Conservation (phyloP, 169 alveolate genomes). For the Theileria equi region DNA sequence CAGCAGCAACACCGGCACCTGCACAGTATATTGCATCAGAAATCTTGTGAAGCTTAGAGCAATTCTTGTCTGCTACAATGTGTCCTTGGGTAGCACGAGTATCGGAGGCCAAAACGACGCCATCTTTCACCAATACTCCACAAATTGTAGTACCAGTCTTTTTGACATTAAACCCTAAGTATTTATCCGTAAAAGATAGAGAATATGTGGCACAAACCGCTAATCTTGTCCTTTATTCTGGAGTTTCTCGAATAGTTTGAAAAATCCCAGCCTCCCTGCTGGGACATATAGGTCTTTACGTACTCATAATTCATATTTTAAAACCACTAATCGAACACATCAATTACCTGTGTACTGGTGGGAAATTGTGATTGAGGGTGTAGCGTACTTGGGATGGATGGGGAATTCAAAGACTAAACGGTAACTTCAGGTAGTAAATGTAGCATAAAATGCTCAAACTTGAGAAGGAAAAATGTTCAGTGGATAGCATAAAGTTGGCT, state of each 20-base stretch:
- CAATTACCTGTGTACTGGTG: background rate
- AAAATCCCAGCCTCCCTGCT: slow-evolving; percentile 64
- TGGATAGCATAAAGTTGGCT: slow-evolving; percentile 3
- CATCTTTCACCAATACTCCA: slow-evolving; percentile 91
- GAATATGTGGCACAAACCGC: slow-evolving; percentile 9
- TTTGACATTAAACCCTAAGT: slow-evolving; percentile 51
- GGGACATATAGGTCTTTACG: slow-evolving; percentile 57
- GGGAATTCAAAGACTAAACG: background rate
- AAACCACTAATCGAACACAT: background rate
- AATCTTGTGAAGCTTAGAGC: slow-evolving; percentile 92
- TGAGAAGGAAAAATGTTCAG: slow-evolving; percentile 29
- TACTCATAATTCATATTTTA: slow-evolving; percentile 53
- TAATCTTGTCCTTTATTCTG: slow-evolving; percentile 48
- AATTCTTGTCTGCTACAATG: slow-evolving; percentile 96
- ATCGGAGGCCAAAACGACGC: slow-evolving; percentile 98
- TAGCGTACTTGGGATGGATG: slow-evolving; percentile 10
- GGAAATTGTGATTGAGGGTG: background rate
- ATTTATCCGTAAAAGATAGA: background rate
- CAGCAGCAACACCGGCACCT: slow-evolving; percentile 99
- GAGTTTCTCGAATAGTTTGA: slow-evolving; percentile 56
- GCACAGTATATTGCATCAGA: slow-evolving; percentile 95
- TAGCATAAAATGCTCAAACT: slow-evolving; percentile 35
- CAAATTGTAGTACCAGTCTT: slow-evolving; percentile 97
- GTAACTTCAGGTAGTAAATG: background rate
- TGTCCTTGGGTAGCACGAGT: slow-evolving; percentile 98